Percentiles rank a stretch among this genome's conserved stretches.
These are phyloP conservation scores for Vigna radiata DNA, from an alignment of 306 rosid species.

Conservation along the genomic window DNA sequence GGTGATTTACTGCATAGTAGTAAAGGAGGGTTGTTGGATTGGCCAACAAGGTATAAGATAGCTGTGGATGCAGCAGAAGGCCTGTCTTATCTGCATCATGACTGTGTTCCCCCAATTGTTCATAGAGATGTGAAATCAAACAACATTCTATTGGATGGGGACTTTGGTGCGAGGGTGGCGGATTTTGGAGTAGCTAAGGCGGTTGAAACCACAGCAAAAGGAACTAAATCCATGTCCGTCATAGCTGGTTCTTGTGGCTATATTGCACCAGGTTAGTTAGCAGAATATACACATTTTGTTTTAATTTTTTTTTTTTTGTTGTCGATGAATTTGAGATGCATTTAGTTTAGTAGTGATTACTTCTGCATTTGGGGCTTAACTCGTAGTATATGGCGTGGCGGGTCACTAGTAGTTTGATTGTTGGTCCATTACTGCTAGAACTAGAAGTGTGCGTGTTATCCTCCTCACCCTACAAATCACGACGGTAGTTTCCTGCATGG, in stretches of 20 bases:
- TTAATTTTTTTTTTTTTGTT: neutral
- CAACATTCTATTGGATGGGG: slow-evolving; percentile 89
- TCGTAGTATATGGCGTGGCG: neutral
- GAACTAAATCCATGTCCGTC: slow-evolving; percentile 79
- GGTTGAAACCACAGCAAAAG: slow-evolving; percentile 65
- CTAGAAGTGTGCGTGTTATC: slow-evolving; percentile 10
- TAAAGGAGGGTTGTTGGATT: slow-evolving; percentile 81
- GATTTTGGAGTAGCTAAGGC: slow-evolving; percentile 96
- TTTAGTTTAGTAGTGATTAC: neutral
- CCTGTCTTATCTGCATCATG: slow-evolving; percentile 93
- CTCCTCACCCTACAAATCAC: slow-evolving; percentile 6
- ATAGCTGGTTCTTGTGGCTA: slow-evolving; percentile 98
- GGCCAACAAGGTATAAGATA: slow-evolving; percentile 88
- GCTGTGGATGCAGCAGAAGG: slow-evolving; percentile 94
- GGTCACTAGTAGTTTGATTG: slow-evolving; percentile 25
- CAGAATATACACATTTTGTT: neutral
- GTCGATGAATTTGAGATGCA: slow-evolving; percentile 23
- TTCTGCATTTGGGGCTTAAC: slow-evolving; percentile 26
- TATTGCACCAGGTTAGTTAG: slow-evolving; percentile 97
- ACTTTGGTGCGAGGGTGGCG: slow-evolving; percentile 86
- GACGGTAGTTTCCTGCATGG: slow-evolving; percentile 28
- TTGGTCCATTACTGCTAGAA: slow-evolving; percentile 1
- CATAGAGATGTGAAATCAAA: slow-evolving; percentile 94
- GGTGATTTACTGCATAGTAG: slow-evolving; percentile 90
- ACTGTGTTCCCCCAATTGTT: slow-evolving; percentile 90